Conservation (phyloP, 176 grass and related monocot genomes). For the Aechmea fasciata region DNA sequence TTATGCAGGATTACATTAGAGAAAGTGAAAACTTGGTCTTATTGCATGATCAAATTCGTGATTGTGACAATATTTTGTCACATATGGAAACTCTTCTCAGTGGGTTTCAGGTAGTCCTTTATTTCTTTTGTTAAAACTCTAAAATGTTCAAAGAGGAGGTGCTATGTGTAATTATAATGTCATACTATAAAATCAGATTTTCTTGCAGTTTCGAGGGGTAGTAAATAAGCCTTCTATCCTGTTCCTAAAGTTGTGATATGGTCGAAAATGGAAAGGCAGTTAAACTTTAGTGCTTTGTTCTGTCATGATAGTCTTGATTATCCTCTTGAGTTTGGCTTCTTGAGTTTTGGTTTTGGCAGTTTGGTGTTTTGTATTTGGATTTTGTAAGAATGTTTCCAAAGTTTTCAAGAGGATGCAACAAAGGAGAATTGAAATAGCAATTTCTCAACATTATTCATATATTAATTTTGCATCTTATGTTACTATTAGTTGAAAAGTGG, state of each 20-base stretch:
- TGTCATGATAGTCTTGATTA: too few relatives aligned
- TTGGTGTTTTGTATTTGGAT: too few relatives aligned
- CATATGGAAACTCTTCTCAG: slow-evolving; percentile 91
- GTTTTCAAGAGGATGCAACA: too few relatives aligned
- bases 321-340: too few relatives aligned
- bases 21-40: slow-evolving; percentile 91
- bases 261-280: neutral
- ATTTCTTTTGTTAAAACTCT: slow-evolving; percentile 18
- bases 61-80: slow-evolving; percentile 91
- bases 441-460: too few relatives aligned
- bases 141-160: neutral
- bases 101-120: slow-evolving; percentile 82
- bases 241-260: neutral
- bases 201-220: neutral
- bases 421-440: too few relatives aligned
- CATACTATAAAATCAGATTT: neutral
- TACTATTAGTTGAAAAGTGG: too few relatives aligned
- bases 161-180: slow-evolving; percentile 1
- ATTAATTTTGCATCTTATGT: too few relatives aligned
- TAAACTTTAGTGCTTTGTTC: too few relatives aligned
- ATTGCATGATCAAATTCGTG: slow-evolving; percentile 85
- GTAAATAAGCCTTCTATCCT: neutral
- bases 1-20: slow-evolving; percentile 84
- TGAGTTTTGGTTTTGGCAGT: too few relatives aligned
- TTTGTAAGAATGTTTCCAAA: too few relatives aligned